These are phyloP conservation scores for Trichoderma erinaceum DNA, from an alignment of 495 filamentous ascomycete species.

Conservation along the genomic window DNA sequence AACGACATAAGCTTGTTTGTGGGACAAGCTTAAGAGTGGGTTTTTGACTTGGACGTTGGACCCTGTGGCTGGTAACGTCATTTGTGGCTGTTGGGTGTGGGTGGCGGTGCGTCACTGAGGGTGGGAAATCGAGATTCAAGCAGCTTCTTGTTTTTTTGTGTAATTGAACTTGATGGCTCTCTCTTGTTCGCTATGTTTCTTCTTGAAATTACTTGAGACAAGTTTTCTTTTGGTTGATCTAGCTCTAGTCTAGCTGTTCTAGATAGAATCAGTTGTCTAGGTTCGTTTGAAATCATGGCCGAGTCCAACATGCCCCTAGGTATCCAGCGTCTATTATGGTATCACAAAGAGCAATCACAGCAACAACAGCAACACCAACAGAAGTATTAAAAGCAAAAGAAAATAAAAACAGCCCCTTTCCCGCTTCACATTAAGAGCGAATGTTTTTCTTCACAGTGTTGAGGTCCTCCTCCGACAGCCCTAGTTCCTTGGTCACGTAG, in stretches of 20 bases:
- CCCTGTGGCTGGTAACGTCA: constrained; percentile 5
- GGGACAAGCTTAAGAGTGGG: neutral
- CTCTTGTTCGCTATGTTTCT: too few relatives aligned
- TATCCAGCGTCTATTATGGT: constrained; percentile 11
- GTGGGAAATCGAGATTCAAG: neutral
- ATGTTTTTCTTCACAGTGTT: constrained; percentile 38
- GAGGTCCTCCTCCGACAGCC: constrained; percentile 37
- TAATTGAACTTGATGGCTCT: too few relatives aligned
- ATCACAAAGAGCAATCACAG: neutral
- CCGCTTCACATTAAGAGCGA: neutral
- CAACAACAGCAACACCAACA: neutral
- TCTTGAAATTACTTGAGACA: neutral
- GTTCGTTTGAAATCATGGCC: too few relatives aligned
- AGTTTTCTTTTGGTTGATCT: neutral
- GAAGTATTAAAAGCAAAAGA: neutral
- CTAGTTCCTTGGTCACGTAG: constrained; percentile 35
- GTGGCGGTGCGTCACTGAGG: neutral
- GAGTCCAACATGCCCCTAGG: too few relatives aligned
- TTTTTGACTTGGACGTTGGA: neutral
- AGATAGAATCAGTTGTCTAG: too few relatives aligned
- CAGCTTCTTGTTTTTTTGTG: neutral
- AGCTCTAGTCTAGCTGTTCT: too few relatives aligned
- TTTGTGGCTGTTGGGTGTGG: constrained; percentile 4
- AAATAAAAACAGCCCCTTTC: neutral
- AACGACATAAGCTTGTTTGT: neutral